Percentiles rank a stretch among this genome's conserved stretches.
Evolutionary conservation across 345 rosid species (phyloP).

Genomic region (Microcos paniculata): DNA sequence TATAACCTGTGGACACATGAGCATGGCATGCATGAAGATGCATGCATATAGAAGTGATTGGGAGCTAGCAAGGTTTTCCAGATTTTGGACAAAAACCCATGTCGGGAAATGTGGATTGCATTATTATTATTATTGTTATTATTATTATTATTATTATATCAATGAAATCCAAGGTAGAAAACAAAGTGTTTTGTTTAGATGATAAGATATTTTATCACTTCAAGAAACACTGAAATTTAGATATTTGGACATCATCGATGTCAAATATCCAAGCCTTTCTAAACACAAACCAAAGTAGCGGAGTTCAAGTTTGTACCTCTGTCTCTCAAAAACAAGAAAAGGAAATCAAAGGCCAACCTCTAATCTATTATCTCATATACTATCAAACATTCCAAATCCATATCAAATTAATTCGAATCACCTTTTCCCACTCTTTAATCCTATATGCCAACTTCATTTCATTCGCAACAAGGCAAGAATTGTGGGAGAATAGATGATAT

Average conservation of each 20-base stretch:
- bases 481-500: slow-evolving; percentile 11
- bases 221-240: slow-evolving; percentile 63
- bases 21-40: neutral
- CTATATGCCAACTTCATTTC: slow-evolving; percentile 16
- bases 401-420: slow-evolving; percentile 21
- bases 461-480: slow-evolving; percentile 5
- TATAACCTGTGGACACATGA: neutral
- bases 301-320: slow-evolving; percentile 4
- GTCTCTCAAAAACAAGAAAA: slow-evolving; percentile 10
- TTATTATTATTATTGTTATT: neutral
- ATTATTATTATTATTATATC: neutral
- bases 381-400: slow-evolving; percentile 33
- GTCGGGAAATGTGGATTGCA: slow-evolving; percentile 42
- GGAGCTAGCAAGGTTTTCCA: slow-evolving; percentile 13
- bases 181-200: slow-evolving; percentile 27
- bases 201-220: slow-evolving; percentile 49
- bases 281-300: slow-evolving; percentile 15
- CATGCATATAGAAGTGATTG: slow-evolving; percentile 9
- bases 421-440: slow-evolving; percentile 19
- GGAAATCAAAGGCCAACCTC: slow-evolving; percentile 7
- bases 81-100: slow-evolving; percentile 22
- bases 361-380: slow-evolving; percentile 14
- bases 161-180: slow-evolving; percentile 21
- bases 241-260: slow-evolving; percentile 14
- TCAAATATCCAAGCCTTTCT: slow-evolving; percentile 18